phyloP scores from a whole-genome alignment of 1,284 basidiomycete species.

The Puccinia sorghi region DNA sequence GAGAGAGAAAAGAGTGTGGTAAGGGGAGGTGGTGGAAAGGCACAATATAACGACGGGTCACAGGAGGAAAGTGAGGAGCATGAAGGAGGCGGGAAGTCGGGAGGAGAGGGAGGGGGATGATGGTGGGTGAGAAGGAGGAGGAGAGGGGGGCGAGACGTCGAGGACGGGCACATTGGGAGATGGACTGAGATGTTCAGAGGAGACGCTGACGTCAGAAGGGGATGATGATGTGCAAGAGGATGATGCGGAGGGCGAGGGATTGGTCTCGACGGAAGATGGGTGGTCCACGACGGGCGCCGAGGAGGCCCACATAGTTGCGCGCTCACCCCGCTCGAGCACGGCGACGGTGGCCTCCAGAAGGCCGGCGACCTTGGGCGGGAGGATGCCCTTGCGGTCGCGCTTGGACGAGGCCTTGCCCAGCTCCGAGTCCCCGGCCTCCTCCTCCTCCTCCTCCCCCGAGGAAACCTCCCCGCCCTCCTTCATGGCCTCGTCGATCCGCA shows the following conservation, averaged over 20 bases:
- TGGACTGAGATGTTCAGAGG: neutral
- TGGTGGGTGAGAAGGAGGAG: neutral
- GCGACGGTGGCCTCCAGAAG: slow-evolving; percentile 39
- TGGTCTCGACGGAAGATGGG: neutral
- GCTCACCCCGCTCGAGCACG: slow-evolving; percentile 38
- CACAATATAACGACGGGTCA: too few species aligned
- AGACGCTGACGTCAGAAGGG: too few species aligned
- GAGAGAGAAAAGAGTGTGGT: neutral
- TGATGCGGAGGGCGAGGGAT: neutral
- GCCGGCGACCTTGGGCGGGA: slow-evolving; percentile 22
- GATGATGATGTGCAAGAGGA: neutral
- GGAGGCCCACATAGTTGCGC: slow-evolving; percentile 31
- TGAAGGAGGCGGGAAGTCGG: too few species aligned
- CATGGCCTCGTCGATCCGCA: slow-evolving; percentile 41
- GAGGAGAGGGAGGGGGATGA: neutral
- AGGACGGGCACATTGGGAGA: too few species aligned
- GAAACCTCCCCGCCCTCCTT: neutral
- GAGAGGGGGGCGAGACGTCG: neutral
- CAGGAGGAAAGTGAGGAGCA: neutral
- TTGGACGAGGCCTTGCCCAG: neutral
- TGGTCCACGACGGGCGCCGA: neutral
- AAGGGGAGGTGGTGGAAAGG: neutral
- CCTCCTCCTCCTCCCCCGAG: neutral
- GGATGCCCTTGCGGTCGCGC: slow-evolving; percentile 1
- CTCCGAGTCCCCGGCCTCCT: neutral